Conservation (phyloP, 1,284 basidiomycete genomes). For the Mycosarcoma mackinlayi region DNA sequence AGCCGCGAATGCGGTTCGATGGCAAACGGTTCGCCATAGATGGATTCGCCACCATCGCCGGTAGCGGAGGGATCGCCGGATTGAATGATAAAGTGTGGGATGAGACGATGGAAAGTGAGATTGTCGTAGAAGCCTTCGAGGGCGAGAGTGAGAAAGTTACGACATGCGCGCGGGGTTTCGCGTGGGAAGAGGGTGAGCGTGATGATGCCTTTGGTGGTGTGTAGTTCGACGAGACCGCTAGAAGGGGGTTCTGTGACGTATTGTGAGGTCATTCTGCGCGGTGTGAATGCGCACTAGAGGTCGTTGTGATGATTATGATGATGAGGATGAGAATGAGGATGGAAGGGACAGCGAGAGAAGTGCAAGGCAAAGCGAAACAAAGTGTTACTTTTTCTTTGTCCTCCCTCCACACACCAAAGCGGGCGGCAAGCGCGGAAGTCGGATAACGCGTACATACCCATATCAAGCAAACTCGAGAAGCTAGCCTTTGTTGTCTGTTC, state of each 20-base stretch:
- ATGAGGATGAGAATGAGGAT: not conserved
- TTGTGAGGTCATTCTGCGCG: constrained; percentile 49
- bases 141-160: constrained; percentile 88
- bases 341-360: too few relatives aligned
- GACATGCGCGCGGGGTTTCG: constrained; percentile 92
- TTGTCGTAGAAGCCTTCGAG: constrained; percentile 98
- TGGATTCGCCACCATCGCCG: constrained; percentile 78
- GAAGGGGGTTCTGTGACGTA: constrained; percentile 72
- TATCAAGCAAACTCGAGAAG: not conserved
- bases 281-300: not conserved
- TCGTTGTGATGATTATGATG: not conserved
- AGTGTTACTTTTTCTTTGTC: constrained; percentile 9
- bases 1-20: constrained; percentile 94
- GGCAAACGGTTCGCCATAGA: constrained; percentile 79
- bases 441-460: constrained; percentile 5
- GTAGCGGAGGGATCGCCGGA: constrained; percentile 95
- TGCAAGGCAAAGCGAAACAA: too few relatives aligned
- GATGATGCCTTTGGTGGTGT: constrained; percentile 77
- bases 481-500: too few relatives aligned
- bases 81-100: constrained; percentile 89
- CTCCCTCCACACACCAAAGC: constrained; percentile 5
- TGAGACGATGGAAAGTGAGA: constrained; percentile 89
- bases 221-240: constrained; percentile 84
- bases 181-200: constrained; percentile 91
- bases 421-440: constrained; percentile 6